Evolutionary conservation across 2,329 filamentous ascomycete species (phyloP).

Genomic region (Aspergillus novofumigatus): DNA sequence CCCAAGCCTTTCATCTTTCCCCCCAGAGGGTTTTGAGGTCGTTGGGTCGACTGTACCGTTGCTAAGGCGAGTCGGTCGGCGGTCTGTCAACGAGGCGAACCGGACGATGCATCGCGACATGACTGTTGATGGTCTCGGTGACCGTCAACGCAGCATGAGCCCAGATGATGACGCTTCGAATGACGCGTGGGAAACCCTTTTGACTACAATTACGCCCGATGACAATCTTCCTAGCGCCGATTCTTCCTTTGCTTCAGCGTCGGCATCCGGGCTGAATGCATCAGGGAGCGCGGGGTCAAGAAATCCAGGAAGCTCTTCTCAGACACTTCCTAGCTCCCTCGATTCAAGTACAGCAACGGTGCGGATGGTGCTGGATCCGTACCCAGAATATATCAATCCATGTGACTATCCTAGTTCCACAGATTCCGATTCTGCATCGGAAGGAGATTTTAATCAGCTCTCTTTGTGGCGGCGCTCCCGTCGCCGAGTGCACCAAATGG

Average conservation of each 20-base stretch:
- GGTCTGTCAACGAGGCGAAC: constrained; percentile 23
- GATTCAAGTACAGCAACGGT: constrained; percentile 17
- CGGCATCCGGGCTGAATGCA: constrained; percentile 25
- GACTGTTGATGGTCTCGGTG: constrained; percentile 68
- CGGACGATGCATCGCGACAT: constrained; percentile 16
- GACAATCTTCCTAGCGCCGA: constrained; percentile 73
- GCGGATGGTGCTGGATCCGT: constrained; percentile 30
- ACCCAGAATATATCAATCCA: constrained; percentile 32
- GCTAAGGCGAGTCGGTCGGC: constrained; percentile 33
- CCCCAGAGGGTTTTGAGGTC: constrained; percentile 17
- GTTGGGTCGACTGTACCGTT: constrained; percentile 22
- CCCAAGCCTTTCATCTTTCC: constrained; percentile 20
- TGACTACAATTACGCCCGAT: constrained; percentile 76
- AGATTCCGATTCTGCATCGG: constrained; percentile 33
- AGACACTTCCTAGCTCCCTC: constrained; percentile 33
- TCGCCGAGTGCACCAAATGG: constrained; percentile 14
- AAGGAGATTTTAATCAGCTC: constrained; percentile 21
- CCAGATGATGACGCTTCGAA: constrained; percentile 52
- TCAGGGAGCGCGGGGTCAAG: constrained; percentile 26
- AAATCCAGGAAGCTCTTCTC: constrained; percentile 41
- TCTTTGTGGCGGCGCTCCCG: constrained; percentile 18
- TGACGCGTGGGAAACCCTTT: constrained; percentile 72
- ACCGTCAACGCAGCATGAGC: constrained; percentile 78
- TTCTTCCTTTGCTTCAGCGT: constrained; percentile 71
- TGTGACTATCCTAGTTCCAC: constrained; percentile 36